Evolutionary conservation across 2,329 filamentous ascomycete genomes (phyloP), one percentile per base, ranked within the genome.

Genomic region (Cladosporium phlei): DNA sequence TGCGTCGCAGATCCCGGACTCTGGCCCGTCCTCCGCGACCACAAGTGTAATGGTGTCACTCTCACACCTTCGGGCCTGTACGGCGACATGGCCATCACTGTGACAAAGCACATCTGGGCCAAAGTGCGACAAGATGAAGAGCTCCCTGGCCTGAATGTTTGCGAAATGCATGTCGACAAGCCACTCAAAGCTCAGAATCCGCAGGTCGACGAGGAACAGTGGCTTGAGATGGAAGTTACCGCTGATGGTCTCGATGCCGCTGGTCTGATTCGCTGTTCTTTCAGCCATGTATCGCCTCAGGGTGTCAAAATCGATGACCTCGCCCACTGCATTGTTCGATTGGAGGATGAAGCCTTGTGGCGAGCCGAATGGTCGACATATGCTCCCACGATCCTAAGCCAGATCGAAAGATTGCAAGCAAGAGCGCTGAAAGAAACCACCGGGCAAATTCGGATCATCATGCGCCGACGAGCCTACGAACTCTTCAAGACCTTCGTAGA

Each of bases 41-140:
- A 67, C 53, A 55, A 57, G 19, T 61, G 66, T 46, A 67, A 66
- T 37, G 56, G 56, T 19, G 52, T 55, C 27, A 52, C 55, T 2
- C 55, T 68, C 7, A 60, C 54, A 19, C 59, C 65, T 5, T 59
- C 56, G 7, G 58, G 60, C 3, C 50, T 66, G 6, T 63, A 65
- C 42, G 57, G 60, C 1, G 63, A 66, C 33, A 65, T 66, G 58
- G 64, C 62, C 8, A 48, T 55, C 16, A 57, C 57, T 9, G 54
- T 57, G 12, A 53, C 52, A n/a, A 42, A 50, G 11, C 54, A 62
- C 45, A 52, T 63, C 30, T 55, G 52, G 44, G 32, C 51, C 2
- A 34, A 53, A 3, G 49, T 50, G 5, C 48, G 44, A 19, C 28
- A 28, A 21, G 35, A 52, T 20, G 27, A 33, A 12, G 47, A 51